A percentile compares a stretch with the other conserved stretches of the same genome.
phyloP scores from a whole-genome alignment of 1,284 basidiomycete species.

The Chondrostereum purpureum region DNA sequence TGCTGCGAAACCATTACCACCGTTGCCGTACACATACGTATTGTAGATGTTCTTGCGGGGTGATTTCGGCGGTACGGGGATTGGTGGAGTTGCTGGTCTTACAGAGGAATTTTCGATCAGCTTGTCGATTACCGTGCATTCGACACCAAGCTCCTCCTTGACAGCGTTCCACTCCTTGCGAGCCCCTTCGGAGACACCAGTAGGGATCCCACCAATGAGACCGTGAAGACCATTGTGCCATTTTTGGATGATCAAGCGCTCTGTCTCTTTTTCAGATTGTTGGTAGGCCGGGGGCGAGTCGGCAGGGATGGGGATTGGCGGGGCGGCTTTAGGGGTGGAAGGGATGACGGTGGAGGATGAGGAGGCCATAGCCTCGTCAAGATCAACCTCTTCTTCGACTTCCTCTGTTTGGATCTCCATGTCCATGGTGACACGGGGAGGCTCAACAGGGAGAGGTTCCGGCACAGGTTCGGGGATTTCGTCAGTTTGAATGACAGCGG shows the following conservation, averaged over 20 bases:
- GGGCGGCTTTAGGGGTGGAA: slow-evolving; percentile 51
- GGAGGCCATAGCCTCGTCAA: slow-evolving; percentile 52
- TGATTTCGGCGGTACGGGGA: slow-evolving; percentile 29
- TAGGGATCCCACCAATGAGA: slow-evolving; percentile 31
- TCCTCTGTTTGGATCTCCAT: slow-evolving; percentile 62
- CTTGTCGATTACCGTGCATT: slow-evolving; percentile 72
- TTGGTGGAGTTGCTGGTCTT: slow-evolving; percentile 25
- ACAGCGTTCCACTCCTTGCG: slow-evolving; percentile 68
- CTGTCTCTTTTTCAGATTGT: slow-evolving; percentile 41
- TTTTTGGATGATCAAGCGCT: slow-evolving; percentile 53
- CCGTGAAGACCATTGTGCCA: slow-evolving; percentile 58
- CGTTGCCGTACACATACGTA: slow-evolving; percentile 63
- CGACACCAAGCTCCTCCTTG: slow-evolving; percentile 70
- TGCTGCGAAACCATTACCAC: slow-evolving; percentile 26
- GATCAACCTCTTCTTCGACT: slow-evolving; percentile 26
- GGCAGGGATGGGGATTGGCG: slow-evolving; percentile 20
- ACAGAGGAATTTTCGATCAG: slow-evolving; percentile 48
- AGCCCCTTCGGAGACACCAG: slow-evolving; percentile 41
- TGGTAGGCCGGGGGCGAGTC: slow-evolving; percentile 70
- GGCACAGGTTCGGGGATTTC: slow-evolving; percentile 26
- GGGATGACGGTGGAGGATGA: slow-evolving; percentile 66
- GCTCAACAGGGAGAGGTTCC: slow-evolving; percentile 23
- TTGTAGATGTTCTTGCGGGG: slow-evolving; percentile 76
- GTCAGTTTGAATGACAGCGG: slow-evolving; percentile 34
- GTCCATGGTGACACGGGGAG: slow-evolving; percentile 32